A percentile compares a stretch with the other conserved stretches of the same genome.
Conservation (phyloP, 768 basidiomycete genomes). For the Candolleomyces eurysporus region DNA sequence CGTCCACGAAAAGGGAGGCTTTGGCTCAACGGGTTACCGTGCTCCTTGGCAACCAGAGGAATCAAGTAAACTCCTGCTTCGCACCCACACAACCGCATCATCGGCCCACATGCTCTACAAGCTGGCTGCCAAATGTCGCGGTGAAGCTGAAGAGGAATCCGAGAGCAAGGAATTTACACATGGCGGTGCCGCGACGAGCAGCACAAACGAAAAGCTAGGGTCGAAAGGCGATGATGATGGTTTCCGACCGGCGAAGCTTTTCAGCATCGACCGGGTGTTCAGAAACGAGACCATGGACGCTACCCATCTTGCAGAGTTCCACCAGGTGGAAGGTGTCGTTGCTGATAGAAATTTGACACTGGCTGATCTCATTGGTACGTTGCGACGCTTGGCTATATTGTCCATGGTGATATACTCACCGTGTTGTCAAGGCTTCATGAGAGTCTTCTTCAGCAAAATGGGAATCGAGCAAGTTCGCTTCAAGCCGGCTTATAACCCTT, state of each 20-base stretch:
- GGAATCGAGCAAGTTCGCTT: slow-evolving; percentile 91
- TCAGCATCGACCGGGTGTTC: slow-evolving; percentile 98
- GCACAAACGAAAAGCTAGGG: slow-evolving; percentile 21
- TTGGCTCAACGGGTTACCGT: slow-evolving; percentile 93
- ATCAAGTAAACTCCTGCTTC: slow-evolving; percentile 85
- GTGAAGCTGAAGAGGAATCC: slow-evolving; percentile 42
- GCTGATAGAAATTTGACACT: slow-evolving; percentile 91
- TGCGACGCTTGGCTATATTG: neutral
- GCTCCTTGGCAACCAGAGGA: slow-evolving; percentile 95
- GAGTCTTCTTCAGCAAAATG: slow-evolving; percentile 98
- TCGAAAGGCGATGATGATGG: slow-evolving; percentile 52
- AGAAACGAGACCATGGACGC: slow-evolving; percentile 98
- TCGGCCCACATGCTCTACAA: slow-evolving; percentile 93
- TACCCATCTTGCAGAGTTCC: slow-evolving; percentile 98
- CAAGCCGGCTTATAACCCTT: slow-evolving; percentile 99
- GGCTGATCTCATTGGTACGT: slow-evolving; percentile 89
- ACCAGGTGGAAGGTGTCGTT: slow-evolving; percentile 99
- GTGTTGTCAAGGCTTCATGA: slow-evolving; percentile 80
- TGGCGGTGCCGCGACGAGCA: slow-evolving; percentile 27
- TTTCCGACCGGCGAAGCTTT: slow-evolving; percentile 89
- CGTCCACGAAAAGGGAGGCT: slow-evolving; percentile 85
- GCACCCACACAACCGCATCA: slow-evolving; percentile 96
- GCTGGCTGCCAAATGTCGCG: slow-evolving; percentile 81
- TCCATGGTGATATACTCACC: neutral
- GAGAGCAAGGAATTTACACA: slow-evolving; percentile 42